Evolutionary conservation across 495 filamentous ascomycete genomes (phyloP), one percentile per base, ranked within the genome.

Genomic region (Hypoxylon lienhwacheense): DNA sequence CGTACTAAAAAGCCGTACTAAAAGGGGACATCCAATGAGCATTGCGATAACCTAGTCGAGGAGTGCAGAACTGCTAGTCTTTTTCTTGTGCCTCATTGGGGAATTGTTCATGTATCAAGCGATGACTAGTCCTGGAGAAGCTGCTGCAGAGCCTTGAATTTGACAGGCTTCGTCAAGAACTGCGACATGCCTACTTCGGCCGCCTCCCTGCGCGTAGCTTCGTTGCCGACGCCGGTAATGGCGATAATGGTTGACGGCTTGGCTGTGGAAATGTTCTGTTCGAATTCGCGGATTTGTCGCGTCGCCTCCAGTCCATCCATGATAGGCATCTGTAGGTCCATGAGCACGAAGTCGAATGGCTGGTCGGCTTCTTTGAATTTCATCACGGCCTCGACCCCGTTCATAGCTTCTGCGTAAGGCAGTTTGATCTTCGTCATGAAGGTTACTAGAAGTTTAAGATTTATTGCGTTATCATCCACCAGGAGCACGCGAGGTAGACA

Each of bases 391-490:
- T 77, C 74, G 0, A 75, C 56, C 11, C 76, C 76, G 53, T 79
- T 69, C 28, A 39, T 39, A 1, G 76, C 76, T 1, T 70, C 71
- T 0, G 48, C 64, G 41, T 70, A 76, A 7, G 68, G 58, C 10
- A 75, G 58, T 16, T 74, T 70, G 10, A 76, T 57, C 59, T 74
- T 77, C 16, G 50, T 65, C 73, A 87, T 78, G 51, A 83, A 84
- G 0, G 82, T 82, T 29, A 80, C 69, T 35, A 89, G 78, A 0
- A 89, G 70, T n/a, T 81, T 83, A 25, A 89, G 77, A 55, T 90
- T 90, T 59, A 90, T 88, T 2, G 76, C 72, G 63, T 90, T 90
- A 59, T 90, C 87, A 50, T 90, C 87, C 0, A 89, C 86, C 0
- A 89, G 77, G 0, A 89, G 76, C 4, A 88, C 72, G 17, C 67